These are phyloP conservation scores for Backusella circina DNA, from an alignment of 192 early-diverging fungal species.

Conservation along the genomic window DNA sequence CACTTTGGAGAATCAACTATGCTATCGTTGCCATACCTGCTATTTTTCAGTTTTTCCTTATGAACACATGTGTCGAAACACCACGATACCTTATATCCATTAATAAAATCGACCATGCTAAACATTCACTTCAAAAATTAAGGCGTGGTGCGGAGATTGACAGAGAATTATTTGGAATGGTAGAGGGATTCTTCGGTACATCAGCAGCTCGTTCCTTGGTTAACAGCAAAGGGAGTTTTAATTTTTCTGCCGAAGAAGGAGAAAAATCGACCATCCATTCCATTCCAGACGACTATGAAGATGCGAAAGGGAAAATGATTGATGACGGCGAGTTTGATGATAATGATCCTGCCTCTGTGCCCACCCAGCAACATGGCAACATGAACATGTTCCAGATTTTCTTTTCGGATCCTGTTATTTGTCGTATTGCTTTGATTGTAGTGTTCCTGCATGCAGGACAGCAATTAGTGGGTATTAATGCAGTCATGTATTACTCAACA, in stretches of 20 bases:
- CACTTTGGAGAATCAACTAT: conserved; percentile 73
- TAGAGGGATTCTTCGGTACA: conserved; percentile 31
- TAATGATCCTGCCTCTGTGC: neutral
- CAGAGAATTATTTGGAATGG: conserved; percentile 60
- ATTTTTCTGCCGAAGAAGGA: neutral
- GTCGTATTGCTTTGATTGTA: conserved; percentile 57
- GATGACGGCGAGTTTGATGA: neutral
- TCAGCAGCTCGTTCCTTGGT: neutral
- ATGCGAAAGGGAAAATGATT: neutral
- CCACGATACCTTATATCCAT: conserved; percentile 69
- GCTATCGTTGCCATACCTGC: conserved; percentile 58
- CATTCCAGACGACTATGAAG: neutral
- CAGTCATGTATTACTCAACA: conserved; percentile 80
- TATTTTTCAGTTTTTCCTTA: conserved; percentile 49
- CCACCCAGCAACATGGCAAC: neutral
- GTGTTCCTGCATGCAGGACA: conserved; percentile 69
- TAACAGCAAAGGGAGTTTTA: neutral
- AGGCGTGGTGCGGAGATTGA: conserved; percentile 53
- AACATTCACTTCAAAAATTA: conserved; percentile 48
- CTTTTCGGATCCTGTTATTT: conserved; percentile 45
- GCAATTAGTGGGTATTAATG: conserved; percentile 82
- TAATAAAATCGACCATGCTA: conserved; percentile 60
- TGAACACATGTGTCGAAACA: conserved; percentile 73
- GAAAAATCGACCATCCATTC: neutral
- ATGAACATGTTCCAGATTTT: conserved; percentile 49